Percentiles rank a stretch among this genome's conserved stretches.
Conservation (phyloP, 371 early-diverging fungal species). For the Nematocida minor region DNA sequence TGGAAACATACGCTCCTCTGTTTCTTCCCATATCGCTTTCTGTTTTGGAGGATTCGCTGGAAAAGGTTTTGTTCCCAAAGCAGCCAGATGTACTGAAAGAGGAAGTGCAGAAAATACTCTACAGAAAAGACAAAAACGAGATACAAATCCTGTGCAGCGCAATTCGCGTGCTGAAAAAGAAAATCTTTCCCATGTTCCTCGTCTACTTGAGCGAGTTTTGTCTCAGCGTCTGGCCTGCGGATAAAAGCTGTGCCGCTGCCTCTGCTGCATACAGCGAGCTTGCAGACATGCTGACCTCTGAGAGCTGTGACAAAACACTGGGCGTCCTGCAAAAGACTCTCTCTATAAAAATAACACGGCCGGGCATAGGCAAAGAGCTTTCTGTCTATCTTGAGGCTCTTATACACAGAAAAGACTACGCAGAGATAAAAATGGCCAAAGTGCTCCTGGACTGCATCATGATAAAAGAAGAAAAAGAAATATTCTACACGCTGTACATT, state of each 20-base stretch:
- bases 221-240: not conserved
- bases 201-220: not conserved
- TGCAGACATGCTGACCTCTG: not conserved
- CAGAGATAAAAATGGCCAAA: not conserved
- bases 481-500: conserved; percentile 32
- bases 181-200: conserved; percentile 28
- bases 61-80: conserved; percentile 33
- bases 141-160: conserved; percentile 24
- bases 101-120: conserved; percentile 5
- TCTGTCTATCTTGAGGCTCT: conserved; percentile 26
- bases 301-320: not conserved
- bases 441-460: conserved; percentile 1
- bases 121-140: not conserved
- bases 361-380: conserved; percentile 26
- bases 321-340: conserved; percentile 1
- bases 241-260: not conserved
- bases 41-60: conserved; percentile 16
- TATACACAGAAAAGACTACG: not conserved
- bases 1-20: conserved; percentile 3
- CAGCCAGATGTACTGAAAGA: not conserved
- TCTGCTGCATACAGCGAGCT: not conserved
- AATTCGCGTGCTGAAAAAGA: not conserved
- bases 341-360: not conserved
- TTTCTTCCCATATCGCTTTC: conserved; percentile 18
- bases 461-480: conserved; percentile 11